Conservation (phyloP, 495 filamentous ascomycete species). For the Jackrogersella multiformis region DNA sequence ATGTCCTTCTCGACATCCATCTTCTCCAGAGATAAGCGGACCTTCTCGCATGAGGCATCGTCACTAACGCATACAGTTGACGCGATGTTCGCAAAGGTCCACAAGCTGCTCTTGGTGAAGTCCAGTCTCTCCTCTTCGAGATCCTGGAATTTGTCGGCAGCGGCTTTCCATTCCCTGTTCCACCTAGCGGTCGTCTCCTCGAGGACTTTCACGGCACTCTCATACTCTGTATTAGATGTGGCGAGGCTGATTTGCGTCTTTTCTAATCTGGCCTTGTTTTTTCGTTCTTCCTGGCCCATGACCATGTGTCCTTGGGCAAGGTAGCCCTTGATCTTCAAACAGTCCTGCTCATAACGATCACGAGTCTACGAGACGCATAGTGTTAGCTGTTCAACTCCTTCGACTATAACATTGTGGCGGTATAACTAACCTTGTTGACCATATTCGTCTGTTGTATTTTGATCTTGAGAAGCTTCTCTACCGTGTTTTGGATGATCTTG, state of each 20-base stretch:
- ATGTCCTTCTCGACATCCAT: conserved; percentile 99
- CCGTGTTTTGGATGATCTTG: conserved; percentile 92
- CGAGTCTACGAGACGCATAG: conserved; percentile 66
- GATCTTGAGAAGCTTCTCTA: conserved; percentile 91
- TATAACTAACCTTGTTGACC: conserved; percentile 81
- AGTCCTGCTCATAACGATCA: conserved; percentile 96
- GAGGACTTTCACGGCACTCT: conserved; percentile 88
- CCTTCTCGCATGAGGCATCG: conserved; percentile 95
- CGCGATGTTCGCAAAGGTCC: conserved; percentile 96
- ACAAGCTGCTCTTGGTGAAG: conserved; percentile 95
- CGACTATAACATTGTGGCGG: neutral
- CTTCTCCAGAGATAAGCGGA: conserved; percentile 91
- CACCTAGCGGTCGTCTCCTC: conserved; percentile 95
- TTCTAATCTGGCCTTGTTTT: conserved; percentile 98
- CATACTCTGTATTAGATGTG: conserved; percentile 90
- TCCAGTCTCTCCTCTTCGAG: conserved; percentile 97
- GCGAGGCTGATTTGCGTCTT: conserved; percentile 97
- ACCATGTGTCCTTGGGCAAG: conserved; percentile 99
- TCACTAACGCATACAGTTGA: conserved; percentile 99
- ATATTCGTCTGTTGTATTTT: conserved; percentile 90
- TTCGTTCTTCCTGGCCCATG: conserved; percentile 98
- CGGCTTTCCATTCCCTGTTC: conserved; percentile 98
- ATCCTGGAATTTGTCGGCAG: conserved; percentile 99
- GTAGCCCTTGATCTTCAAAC: conserved; percentile 97
- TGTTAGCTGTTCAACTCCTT: conserved; percentile 40